phyloP scores from a whole-genome alignment of 2,329 filamentous ascomycete genomes.

The Colletotrichum navitas region DNA sequence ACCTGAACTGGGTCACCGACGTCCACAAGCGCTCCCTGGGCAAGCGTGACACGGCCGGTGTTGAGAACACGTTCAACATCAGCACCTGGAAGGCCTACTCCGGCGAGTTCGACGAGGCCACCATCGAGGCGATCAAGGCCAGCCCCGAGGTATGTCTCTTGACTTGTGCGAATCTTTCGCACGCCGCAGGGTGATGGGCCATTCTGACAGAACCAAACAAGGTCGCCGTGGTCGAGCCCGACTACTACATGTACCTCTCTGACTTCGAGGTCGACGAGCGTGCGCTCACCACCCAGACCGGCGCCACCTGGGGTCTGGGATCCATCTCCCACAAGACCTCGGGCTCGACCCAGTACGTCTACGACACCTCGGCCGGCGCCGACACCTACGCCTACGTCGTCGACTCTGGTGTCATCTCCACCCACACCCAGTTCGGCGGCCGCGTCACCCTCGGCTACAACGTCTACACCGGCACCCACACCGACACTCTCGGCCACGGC shows the following conservation, averaged over 20 bases:
- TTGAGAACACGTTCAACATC: slow-evolving; percentile 44
- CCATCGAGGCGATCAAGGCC: slow-evolving; percentile 55
- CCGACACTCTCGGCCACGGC: slow-evolving; percentile 59
- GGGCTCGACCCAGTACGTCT: slow-evolving; percentile 54
- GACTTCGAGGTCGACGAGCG: slow-evolving; percentile 43
- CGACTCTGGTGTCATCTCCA: slow-evolving; percentile 65
- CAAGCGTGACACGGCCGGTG: slow-evolving; percentile 46
- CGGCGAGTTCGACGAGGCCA: slow-evolving; percentile 56
- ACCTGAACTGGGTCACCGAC: slow-evolving; percentile 47
- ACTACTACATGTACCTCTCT: slow-evolving; percentile 47
- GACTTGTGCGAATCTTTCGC: too few species aligned
- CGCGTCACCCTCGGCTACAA: slow-evolving; percentile 56
- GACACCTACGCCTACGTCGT: slow-evolving; percentile 65
- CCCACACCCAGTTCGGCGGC: slow-evolving; percentile 60
- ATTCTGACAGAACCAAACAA: slow-evolving; percentile 30
- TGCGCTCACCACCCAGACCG: slow-evolving; percentile 49
- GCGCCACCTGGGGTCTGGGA: slow-evolving; percentile 59
- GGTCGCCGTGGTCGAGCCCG: slow-evolving; percentile 52
- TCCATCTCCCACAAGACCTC: slow-evolving; percentile 57
- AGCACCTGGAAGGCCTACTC: slow-evolving; percentile 58
- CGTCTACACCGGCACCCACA: slow-evolving; percentile 50
- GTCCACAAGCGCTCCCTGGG: slow-evolving; percentile 51
- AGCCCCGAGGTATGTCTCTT: slow-evolving; percentile 52
- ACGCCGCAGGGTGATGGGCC: too few species aligned
- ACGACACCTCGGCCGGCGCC: slow-evolving; percentile 56